Evolutionary conservation across 495 filamentous ascomycete species (phyloP).

Genomic region (Hypomontagnella monticulosa): DNA sequence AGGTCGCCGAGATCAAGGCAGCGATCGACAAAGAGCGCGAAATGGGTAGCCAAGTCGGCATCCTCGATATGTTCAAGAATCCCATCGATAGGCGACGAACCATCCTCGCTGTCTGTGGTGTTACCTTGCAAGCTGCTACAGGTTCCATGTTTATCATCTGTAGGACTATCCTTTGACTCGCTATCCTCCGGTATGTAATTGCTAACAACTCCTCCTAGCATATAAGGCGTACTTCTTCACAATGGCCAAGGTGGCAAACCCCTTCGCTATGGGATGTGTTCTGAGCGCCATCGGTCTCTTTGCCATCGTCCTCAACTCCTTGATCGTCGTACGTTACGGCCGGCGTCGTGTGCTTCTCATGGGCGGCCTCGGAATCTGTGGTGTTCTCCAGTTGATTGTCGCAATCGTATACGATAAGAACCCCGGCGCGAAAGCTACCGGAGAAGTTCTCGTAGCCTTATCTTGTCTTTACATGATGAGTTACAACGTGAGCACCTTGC

Average conservation of each 20-base stretch:
- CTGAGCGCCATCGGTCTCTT: conserved; percentile 57
- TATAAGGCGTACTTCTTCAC: conserved; percentile 67
- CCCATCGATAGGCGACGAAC: conserved; percentile 55
- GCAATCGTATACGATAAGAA: conserved; percentile 56
- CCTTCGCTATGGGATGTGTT: conserved; percentile 61
- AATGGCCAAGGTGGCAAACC: conserved; percentile 60
- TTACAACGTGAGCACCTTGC: conserved; percentile 53
- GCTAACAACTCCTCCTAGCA: conserved; percentile 36
- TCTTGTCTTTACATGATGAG: conserved; percentile 58
- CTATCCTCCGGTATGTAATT: not conserved
- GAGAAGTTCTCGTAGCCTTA: conserved; percentile 55
- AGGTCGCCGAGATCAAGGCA: conserved; percentile 57
- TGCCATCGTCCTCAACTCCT: conserved; percentile 58
- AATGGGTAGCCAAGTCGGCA: conserved; percentile 45
- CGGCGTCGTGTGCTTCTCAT: conserved; percentile 58
- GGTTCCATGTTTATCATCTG: conserved; percentile 65
- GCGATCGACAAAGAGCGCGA: conserved; percentile 56
- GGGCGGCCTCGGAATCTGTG: conserved; percentile 55
- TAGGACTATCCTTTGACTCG: conserved; percentile 8
- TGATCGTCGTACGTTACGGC: conserved; percentile 56
- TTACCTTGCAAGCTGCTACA: conserved; percentile 58
- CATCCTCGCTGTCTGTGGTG: conserved; percentile 53
- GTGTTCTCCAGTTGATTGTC: conserved; percentile 56
- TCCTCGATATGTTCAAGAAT: conserved; percentile 58
- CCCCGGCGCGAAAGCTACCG: conserved; percentile 52